Percentiles rank a stretch among this genome's conserved stretches.
These are phyloP conservation scores for Rosa lucieae DNA, from an alignment of 306 rosid species.

Conservation along the genomic window DNA sequence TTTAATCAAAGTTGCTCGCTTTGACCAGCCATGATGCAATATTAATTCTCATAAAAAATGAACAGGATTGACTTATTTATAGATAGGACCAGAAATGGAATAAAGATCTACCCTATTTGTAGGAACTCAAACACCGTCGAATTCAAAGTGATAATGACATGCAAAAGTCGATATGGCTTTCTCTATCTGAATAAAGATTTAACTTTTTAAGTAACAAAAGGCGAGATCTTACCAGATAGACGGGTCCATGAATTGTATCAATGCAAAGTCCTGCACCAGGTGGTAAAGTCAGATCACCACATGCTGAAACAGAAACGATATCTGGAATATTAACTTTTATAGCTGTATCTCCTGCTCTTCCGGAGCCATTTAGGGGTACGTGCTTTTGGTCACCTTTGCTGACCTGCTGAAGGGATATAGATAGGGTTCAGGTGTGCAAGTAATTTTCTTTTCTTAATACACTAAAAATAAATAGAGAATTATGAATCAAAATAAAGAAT, in stretches of 20 bases:
- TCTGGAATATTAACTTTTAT: slow-evolving; percentile 83
- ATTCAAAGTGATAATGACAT: slow-evolving; percentile 1
- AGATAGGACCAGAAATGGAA: background rate
- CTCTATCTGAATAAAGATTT: background rate
- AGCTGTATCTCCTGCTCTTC: slow-evolving; percentile 53
- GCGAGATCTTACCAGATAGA: slow-evolving; percentile 69
- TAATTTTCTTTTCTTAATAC: background rate
- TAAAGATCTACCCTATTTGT: background rate
- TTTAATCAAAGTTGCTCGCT: background rate
- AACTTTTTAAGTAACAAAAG: background rate
- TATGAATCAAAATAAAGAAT: slow-evolving; percentile 8
- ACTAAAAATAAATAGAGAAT: background rate
- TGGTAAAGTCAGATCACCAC: slow-evolving; percentile 94
- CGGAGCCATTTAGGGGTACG: slow-evolving; percentile 45
- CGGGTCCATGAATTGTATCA: slow-evolving; percentile 71
- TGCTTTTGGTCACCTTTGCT: slow-evolving; percentile 59
- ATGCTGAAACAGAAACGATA: slow-evolving; percentile 86
- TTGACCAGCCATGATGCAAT: slow-evolving; percentile 6
- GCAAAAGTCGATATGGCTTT: slow-evolving; percentile 2
- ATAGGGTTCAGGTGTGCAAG: background rate
- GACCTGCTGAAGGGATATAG: slow-evolving; percentile 40
- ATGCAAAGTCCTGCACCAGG: slow-evolving; percentile 98
- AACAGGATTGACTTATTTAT: background rate
- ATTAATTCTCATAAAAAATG: background rate
- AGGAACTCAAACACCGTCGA: background rate